Conservation (phyloP, 176 grass and related monocot genomes). For the Rhipidocladum racemiflorum region DNA sequence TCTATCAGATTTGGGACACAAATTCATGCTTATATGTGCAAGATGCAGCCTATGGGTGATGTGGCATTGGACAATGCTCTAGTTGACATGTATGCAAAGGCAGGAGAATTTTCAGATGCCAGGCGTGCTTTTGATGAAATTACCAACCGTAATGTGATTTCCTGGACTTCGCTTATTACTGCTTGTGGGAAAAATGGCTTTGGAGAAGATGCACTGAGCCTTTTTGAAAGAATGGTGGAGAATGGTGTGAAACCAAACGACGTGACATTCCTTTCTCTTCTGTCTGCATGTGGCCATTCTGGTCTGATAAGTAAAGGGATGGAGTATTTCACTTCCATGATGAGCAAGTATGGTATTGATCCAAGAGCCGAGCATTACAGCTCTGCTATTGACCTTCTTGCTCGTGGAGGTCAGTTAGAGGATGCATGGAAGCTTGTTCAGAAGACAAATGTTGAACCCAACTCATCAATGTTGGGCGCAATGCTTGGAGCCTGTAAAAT, state of each 20-base stretch:
- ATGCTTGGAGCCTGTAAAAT: slow-evolving; percentile 72
- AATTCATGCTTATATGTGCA: slow-evolving; percentile 65
- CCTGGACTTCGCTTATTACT: slow-evolving; percentile 85
- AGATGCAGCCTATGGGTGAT: slow-evolving; percentile 48
- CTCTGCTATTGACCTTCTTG: slow-evolving; percentile 79
- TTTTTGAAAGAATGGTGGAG: slow-evolving; percentile 76
- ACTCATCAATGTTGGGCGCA: slow-evolving; percentile 65
- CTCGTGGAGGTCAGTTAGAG: slow-evolving; percentile 63
- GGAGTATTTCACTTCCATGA: slow-evolving; percentile 67
- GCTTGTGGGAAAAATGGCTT: slow-evolving; percentile 61
- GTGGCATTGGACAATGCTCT: slow-evolving; percentile 64
- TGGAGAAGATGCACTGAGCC: slow-evolving; percentile 49
- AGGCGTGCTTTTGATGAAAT: slow-evolving; percentile 73
- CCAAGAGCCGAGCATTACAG: slow-evolving; percentile 77
- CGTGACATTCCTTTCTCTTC: slow-evolving; percentile 79
- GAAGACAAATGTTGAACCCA: slow-evolving; percentile 41
- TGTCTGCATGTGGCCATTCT: slow-evolving; percentile 65
- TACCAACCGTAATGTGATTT: slow-evolving; percentile 69
- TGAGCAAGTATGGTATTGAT: slow-evolving; percentile 62
- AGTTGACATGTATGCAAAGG: slow-evolving; percentile 91
- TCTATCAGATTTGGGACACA: slow-evolving; percentile 56
- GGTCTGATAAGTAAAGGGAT: slow-evolving; percentile 59
- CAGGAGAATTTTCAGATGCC: slow-evolving; percentile 58
- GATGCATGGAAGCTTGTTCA: slow-evolving; percentile 67
- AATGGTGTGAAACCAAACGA: slow-evolving; percentile 77